Evolutionary conservation across 73 alveolate species (phyloP), one percentile per base, ranked within the genome.

Genomic region (Paramecium primaurelia): DNA sequence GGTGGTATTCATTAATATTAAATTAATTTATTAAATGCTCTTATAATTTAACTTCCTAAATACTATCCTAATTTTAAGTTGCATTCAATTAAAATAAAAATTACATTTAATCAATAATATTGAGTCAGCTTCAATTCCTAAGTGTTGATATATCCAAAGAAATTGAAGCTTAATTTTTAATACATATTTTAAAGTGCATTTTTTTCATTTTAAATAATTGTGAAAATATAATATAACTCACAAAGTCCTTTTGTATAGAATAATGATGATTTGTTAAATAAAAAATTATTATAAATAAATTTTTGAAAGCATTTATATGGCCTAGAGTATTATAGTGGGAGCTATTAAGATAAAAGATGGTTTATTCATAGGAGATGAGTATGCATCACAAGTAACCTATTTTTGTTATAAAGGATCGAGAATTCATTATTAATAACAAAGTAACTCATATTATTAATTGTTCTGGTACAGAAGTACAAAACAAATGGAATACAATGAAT

Each of bases 381-480:
- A 95, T 60, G 97, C 97, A 75, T 95, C 99, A 22, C 91, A 95
- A 45, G 98, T 95, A 47, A 20, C 40, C 28, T 32, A 89, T 10
- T 59, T n/a, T 1, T 25, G 3, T 30, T 28, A 25, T 47, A 8
- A 34, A 96, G 97, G 99, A 98, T 75, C 88, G 97, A 30, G 99
- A 98, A 85, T 96, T 98, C 92, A 97, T 97, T 26, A 96, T 96
- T 32, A 97, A 99, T 69, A 97, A 97, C 88, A 98, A 98, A 94
- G 99, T 98, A 42, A 97, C 99, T 18, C 99, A 97, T 85, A 95
- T 98, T 25, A 97, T 98, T 49, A 98, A 98, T 94, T 97, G 99
- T 37, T 94, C 99, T 34, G 99, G 99, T 11, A 96, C 95, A 30
- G 96, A 96, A 85, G 93, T 98, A 8, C 95, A 98, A 18, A 97